These are phyloP conservation scores for Melanogaster broomeanus DNA, from an alignment of 768 basidiomycete genomes.

Conservation along the genomic window DNA sequence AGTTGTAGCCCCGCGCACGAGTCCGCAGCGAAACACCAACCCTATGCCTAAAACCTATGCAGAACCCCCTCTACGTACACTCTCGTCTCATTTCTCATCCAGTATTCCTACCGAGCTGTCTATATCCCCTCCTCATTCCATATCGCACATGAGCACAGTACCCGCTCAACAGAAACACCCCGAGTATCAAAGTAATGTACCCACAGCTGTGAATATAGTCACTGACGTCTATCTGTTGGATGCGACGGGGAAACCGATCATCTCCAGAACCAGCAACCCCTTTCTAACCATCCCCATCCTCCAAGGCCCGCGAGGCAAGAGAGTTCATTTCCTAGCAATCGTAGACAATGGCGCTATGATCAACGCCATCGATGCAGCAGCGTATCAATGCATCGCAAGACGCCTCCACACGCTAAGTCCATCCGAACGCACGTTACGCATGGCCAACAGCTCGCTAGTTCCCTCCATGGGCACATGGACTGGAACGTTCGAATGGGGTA, in stretches of 20 bases:
- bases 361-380: constrained; percentile 9
- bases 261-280: no score
- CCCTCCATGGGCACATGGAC: neutral
- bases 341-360: constrained; percentile 20
- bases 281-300: neutral
- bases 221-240: constrained; percentile 2
- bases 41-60: no score
- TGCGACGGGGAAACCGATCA: neutral
- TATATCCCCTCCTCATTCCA: no score
- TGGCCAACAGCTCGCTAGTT: constrained; percentile 1
- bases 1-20: neutral
- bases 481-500: constrained; percentile 12
- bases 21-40: no score
- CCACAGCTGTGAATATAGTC: neutral
- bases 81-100: no score
- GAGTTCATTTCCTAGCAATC: constrained; percentile 1
- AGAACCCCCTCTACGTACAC: no score
- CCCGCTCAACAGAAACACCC: no score
- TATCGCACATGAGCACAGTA: no score
- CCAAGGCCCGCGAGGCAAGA: constrained; percentile 14
- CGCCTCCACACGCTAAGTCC: neutral
- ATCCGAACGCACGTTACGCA: neutral
- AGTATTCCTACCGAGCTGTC: no score
- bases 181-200: neutral
- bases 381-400: no score